phyloP scores from a whole-genome alignment of 129 eudicot species.

The Oenanthe sinensis region DNA sequence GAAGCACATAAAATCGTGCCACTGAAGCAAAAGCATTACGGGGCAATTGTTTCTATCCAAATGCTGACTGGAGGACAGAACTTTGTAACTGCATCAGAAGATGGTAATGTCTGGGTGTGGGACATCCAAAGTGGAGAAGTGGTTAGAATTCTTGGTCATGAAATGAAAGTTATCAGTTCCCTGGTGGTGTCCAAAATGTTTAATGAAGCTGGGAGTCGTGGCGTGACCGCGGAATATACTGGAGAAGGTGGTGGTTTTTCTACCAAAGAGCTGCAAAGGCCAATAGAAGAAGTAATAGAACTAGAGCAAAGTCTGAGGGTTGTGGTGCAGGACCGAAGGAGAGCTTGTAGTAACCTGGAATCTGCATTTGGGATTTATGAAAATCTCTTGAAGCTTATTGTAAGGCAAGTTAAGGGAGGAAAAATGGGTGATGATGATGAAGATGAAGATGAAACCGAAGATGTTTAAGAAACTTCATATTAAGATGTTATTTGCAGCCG shows the following conservation, averaged over 20 bases:
- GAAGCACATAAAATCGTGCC: neutral
- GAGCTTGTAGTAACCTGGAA: constrained; percentile 20
- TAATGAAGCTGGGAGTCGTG: constrained; percentile 9
- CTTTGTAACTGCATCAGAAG: constrained; percentile 29
- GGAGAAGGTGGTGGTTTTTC: constrained; percentile 4
- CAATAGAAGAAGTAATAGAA: constrained; percentile 13
- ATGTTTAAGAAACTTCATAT: neutral
- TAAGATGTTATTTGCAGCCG: neutral
- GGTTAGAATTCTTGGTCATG: constrained; percentile 17
- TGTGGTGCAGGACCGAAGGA: constrained; percentile 17
- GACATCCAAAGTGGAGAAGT: constrained; percentile 23
- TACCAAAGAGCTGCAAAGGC: constrained; percentile 17
- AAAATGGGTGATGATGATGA: constrained; percentile 12
- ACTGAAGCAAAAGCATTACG: constrained; percentile 17
- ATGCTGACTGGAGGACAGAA: constrained; percentile 18
- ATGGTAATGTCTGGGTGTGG: constrained; percentile 28
- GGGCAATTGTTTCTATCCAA: constrained; percentile 23
- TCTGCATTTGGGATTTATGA: constrained; percentile 23
- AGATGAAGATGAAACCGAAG: neutral
- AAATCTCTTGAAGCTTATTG: constrained; percentile 30
- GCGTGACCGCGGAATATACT: neutral
- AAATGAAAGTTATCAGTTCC: constrained; percentile 19
- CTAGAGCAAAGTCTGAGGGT: constrained; percentile 13
- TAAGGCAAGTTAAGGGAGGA: constrained; percentile 28
- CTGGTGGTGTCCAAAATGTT: constrained; percentile 24